Conservation (phyloP, 1,284 basidiomycete genomes). For the Cryptococcus sp. region DNA sequence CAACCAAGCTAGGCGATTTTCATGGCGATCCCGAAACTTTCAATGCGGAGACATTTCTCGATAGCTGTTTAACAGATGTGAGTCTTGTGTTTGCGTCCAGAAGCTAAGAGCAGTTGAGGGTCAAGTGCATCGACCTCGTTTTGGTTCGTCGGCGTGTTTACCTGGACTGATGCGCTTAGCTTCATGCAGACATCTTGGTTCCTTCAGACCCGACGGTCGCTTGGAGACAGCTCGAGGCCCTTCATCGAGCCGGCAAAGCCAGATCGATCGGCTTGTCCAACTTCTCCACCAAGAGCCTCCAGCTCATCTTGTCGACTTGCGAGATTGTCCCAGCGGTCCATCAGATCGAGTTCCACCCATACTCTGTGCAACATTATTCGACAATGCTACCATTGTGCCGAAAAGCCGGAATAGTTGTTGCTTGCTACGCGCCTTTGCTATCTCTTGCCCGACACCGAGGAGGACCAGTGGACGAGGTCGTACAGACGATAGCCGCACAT, state of each 20-base stretch:
- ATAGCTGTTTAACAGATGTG: conserved; percentile 12
- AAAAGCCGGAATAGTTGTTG: conserved; percentile 57
- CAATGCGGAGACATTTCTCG: conserved; percentile 10
- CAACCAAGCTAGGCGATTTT: conserved; percentile 14
- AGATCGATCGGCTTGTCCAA: conserved; percentile 78
- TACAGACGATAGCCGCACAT: conserved; percentile 50
- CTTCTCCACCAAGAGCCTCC: conserved; percentile 60
- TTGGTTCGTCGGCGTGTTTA: conserved; percentile 5
- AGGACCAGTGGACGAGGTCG: conserved; percentile 53
- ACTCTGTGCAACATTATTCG: conserved; percentile 55
- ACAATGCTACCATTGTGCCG: conserved; percentile 55
- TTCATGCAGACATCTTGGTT: conserved; percentile 15
- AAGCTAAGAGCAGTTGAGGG: not conserved
- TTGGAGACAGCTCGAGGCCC: conserved; percentile 65
- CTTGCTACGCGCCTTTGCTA: conserved; percentile 55
- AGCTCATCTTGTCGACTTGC: conserved; percentile 54
- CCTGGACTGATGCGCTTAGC: not conserved
- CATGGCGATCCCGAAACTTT: conserved; percentile 14
- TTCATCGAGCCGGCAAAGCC: conserved; percentile 59
- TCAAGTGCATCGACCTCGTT: conserved; percentile 12
- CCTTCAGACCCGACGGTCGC: conserved; percentile 14
- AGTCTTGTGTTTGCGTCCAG: not conserved
- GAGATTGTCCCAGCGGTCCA: conserved; percentile 49
- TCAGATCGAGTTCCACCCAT: conserved; percentile 76
- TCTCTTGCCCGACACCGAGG: conserved; percentile 48